A percentile compares a stretch with the other conserved stretches of the same genome.
These are phyloP conservation scores for Claviceps humidiphila DNA, from an alignment of 2,329 filamentous ascomycete species.

Conservation along the genomic window DNA sequence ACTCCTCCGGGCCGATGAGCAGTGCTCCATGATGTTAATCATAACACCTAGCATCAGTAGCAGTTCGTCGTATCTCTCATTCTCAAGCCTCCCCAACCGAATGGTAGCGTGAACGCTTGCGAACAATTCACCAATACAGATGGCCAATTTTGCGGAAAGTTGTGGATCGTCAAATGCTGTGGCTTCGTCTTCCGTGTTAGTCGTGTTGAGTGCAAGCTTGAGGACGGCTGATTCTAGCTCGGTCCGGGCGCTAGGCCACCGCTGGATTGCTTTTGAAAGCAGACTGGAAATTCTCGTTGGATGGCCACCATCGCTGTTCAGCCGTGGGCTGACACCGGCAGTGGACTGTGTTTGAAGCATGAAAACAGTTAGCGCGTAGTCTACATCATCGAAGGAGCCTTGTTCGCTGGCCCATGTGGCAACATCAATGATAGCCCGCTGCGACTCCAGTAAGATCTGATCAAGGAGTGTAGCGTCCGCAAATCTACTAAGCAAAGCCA, in stretches of 20 bases:
- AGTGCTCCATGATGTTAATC: constrained; percentile 81
- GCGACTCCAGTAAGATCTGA: constrained; percentile 17
- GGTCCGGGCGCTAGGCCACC: constrained; percentile 17
- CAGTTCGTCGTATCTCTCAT: constrained; percentile 50
- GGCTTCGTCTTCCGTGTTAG: constrained; percentile 68
- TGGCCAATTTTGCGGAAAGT: constrained; percentile 35
- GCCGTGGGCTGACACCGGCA: constrained; percentile 10
- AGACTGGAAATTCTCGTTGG: constrained; percentile 17
- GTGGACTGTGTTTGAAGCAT: constrained; percentile 23
- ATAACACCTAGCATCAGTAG: constrained; percentile 68
- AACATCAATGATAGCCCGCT: constrained; percentile 14
- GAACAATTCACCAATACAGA: constrained; percentile 39
- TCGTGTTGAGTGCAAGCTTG: constrained; percentile 68
- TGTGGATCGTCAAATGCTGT: constrained; percentile 51
- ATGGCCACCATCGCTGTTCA: constrained; percentile 13
- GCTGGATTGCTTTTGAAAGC: constrained; percentile 15
- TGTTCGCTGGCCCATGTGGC: constrained; percentile 10
- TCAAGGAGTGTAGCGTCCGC: constrained; percentile 17
- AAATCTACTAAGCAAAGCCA: constrained; percentile 31
- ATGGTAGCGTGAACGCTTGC: constrained; percentile 32
- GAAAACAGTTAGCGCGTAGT: constrained; percentile 31
- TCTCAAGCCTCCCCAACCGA: constrained; percentile 33
- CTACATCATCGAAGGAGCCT: constrained; percentile 14
- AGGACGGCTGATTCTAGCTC: constrained; percentile 17
- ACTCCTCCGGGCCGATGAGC: constrained; percentile 41